Base-by-base conservation (phyloP, 805 yeast genomes). In the Sugiyamaella valdiviana region DNA sequence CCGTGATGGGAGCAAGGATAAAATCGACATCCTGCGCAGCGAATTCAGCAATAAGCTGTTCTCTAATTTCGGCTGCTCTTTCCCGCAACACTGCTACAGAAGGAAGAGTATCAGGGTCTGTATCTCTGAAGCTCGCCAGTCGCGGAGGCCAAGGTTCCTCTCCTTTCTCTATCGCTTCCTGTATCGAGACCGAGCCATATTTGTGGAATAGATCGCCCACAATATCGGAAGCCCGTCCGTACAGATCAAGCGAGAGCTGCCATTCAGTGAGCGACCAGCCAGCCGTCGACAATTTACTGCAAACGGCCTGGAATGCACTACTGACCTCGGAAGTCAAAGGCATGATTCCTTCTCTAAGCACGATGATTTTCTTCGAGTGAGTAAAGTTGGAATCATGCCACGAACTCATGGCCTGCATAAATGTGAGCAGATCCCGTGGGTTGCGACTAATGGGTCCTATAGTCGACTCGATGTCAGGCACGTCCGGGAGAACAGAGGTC, bases 141-240 rank as follows among this genome's bases (percentile, higher is more conserved):
- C 50, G 35, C 15, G 50, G 42, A 1, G 50, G 50, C 45, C 45
- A 46, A 6, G 50, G 50, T 26, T 46, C 50, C 6, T 19, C 38
- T 14, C 40, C n/a, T 12, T 20, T 19, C n/a, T 35, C 20, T 35
- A 46, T 42, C 6, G 44, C 46, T 5, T 26, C 26, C 21, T 32
- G 6, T n/a, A 48, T 44, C 5, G 39, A 32, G n/a, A 38, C 20
- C 10, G 43, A 19, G 12, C 44, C 51, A 21, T 43, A 21, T 22
- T 41, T 24, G 12, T 14, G 39, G 29, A 48, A 43, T 5, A 42
- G 22, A 6, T 23, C 17, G 21, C 38, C 41, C 6, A 48, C 16
- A 2, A 16, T 17, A 6, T 17, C 40, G 16, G 16, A 24, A 5
- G 45, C 44, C 10, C 19, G 36, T 14, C 36, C 21, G 35, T 44